These are phyloP conservation scores for Friedmanniomyces simplex DNA, from an alignment of 495 filamentous ascomycete genomes.

Conservation along the genomic window DNA sequence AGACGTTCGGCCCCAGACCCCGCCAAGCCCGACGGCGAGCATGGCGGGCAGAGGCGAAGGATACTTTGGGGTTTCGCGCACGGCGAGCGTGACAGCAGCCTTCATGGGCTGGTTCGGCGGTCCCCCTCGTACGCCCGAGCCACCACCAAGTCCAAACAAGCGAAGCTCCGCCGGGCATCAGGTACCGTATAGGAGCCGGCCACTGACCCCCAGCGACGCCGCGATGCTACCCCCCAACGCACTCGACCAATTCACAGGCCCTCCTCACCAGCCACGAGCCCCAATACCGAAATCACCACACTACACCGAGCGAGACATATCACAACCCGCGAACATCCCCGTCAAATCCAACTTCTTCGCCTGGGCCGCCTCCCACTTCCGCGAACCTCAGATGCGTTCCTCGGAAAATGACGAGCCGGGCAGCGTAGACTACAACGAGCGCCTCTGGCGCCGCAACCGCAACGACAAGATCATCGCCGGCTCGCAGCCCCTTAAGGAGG, in stretches of 20 bases:
- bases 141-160: slow-evolving; percentile 17
- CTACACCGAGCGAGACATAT: slow-evolving; percentile 51
- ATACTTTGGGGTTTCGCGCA: slow-evolving; percentile 55
- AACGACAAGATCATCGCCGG: slow-evolving; percentile 86
- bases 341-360: slow-evolving; percentile 76
- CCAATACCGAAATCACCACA: slow-evolving; percentile 64
- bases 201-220: slow-evolving; percentile 13
- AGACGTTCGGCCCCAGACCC: slow-evolving; percentile 39
- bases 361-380: slow-evolving; percentile 97
- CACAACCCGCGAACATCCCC: slow-evolving; percentile 52
- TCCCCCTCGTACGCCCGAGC: slow-evolving; percentile 9
- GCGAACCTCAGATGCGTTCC: slow-evolving; percentile 96
- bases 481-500: slow-evolving; percentile 85
- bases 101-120: slow-evolving; percentile 57
- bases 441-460: slow-evolving; percentile 82
- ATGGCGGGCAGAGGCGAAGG: slow-evolving; percentile 43
- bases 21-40: slow-evolving; percentile 35
- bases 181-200: slow-evolving; percentile 14
- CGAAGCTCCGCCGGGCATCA: background rate
- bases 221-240: slow-evolving; percentile 64
- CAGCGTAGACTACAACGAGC: slow-evolving; percentile 91
- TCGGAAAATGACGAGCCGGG: slow-evolving; percentile 94
- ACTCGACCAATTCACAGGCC: slow-evolving; percentile 55
- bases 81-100: slow-evolving; percentile 62
- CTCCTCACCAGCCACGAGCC: slow-evolving; percentile 64